Evolutionary conservation across 2,329 filamentous ascomycete species (phyloP).

Genomic region (Thielaviopsis populi): DNA sequence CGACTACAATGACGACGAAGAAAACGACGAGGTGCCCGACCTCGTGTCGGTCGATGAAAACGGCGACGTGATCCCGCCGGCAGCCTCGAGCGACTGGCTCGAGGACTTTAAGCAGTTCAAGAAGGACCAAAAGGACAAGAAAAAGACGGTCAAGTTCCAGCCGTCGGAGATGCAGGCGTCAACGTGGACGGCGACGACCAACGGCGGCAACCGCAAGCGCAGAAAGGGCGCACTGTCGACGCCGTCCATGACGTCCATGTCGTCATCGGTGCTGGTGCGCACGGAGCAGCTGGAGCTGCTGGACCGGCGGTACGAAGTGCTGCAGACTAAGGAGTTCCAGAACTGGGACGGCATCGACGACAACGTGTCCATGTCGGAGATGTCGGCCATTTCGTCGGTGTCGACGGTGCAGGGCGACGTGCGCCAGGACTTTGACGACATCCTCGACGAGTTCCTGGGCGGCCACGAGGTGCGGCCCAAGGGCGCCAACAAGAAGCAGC

Average conservation of each 20-base stretch:
- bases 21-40: slow-evolving; percentile 29
- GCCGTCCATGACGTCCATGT: slow-evolving; percentile 81
- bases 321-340: slow-evolving; percentile 58
- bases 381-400: slow-evolving; percentile 46
- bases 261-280: slow-evolving; percentile 68
- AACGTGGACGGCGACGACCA: slow-evolving; percentile 59
- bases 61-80: slow-evolving; percentile 27
- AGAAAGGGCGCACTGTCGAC: slow-evolving; percentile 86
- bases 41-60: slow-evolving; percentile 36
- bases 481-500: slow-evolving; percentile 56
- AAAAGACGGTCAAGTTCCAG: slow-evolving; percentile 23
- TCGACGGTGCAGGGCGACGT: slow-evolving; percentile 55
- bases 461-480: slow-evolving; percentile 31
- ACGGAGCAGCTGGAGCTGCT: slow-evolving; percentile 77
- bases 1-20: slow-evolving; percentile 9
- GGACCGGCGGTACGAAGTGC: slow-evolving; percentile 80
- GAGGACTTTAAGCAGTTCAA: slow-evolving; percentile 92
- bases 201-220: slow-evolving; percentile 77
- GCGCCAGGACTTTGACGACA: slow-evolving; percentile 67
- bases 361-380: slow-evolving; percentile 36
- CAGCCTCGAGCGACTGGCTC: slow-evolving; percentile 68
- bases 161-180: slow-evolving; percentile 54
- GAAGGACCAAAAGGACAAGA: slow-evolving; percentile 48
- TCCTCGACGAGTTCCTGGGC: slow-evolving; percentile 86
- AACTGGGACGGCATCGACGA: slow-evolving; percentile 26